Percentiles rank a stretch among this genome's conserved stretches.
Evolutionary conservation across 208 protist species (phyloP).

Genomic region (Naegleria fowleri): DNA sequence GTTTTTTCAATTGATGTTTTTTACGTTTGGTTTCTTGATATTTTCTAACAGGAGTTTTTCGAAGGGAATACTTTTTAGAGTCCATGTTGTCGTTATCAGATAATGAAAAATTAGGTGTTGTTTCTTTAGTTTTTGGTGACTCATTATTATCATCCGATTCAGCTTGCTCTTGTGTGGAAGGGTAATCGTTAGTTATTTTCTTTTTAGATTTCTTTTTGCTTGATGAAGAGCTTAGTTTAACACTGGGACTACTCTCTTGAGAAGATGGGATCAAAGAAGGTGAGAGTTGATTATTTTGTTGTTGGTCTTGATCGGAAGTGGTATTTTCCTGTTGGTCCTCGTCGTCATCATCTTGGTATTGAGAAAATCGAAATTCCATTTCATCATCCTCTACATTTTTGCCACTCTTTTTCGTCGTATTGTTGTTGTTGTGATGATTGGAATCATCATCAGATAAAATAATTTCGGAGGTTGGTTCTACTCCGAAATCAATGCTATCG

Average conservation of each 20-base stretch:
- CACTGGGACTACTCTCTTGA: background rate
- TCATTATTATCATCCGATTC: background rate
- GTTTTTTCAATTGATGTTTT: background rate
- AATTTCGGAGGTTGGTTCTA: background rate
- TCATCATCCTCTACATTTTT: background rate
- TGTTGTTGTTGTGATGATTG: background rate
- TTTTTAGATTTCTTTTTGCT: background rate
- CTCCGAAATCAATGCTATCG: background rate
- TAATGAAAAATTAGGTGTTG: background rate
- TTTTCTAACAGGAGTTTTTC: background rate
- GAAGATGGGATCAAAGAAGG: background rate
- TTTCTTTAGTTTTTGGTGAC: background rate
- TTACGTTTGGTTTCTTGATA: background rate
- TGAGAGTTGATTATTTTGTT: background rate
- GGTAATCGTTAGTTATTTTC: background rate
- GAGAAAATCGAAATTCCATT: background rate
- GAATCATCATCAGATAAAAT: background rate
- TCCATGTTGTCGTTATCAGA: background rate
- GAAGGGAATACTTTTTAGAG: background rate
- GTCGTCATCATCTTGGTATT: background rate
- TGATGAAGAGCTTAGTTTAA: no score
- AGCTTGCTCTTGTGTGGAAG: background rate
- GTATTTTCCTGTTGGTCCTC: background rate
- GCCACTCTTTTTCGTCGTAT: background rate
- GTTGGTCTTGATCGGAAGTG: background rate